Evolutionary conservation across 306 rosid species (phyloP).

Genomic region (Mimosa pudica): DNA sequence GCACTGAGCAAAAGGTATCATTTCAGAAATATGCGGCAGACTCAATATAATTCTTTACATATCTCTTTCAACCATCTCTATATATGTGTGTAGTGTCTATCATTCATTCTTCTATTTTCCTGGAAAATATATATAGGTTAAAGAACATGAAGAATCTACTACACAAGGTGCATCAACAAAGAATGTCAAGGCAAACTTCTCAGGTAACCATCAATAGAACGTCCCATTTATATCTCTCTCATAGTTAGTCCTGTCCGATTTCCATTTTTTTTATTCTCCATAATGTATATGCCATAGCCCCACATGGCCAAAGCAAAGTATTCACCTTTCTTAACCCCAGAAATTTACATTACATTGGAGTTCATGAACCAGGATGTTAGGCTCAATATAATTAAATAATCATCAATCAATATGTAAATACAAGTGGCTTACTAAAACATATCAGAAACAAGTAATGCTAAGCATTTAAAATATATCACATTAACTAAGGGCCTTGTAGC

Average conservation of each 20-base stretch:
- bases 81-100: not conserved
- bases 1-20: slow-evolving; percentile 40
- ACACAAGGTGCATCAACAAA: slow-evolving; percentile 35
- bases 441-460: not conserved
- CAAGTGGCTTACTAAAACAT: not conserved
- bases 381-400: not conserved
- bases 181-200: slow-evolving; percentile 27
- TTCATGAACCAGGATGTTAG: not conserved
- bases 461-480: not conserved
- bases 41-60: not conserved
- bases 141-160: slow-evolving; percentile 33
- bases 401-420: not conserved
- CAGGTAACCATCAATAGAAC: slow-evolving; percentile 37
- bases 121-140: slow-evolving; percentile 32
- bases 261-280: not conserved
- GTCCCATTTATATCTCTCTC: not conserved
- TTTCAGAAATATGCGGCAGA: slow-evolving; percentile 20
- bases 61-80: not conserved
- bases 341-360: not conserved
- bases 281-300: not conserved
- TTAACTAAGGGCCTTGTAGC: too few species aligned
- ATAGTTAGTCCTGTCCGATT: not conserved
- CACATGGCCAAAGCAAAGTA: not conserved
- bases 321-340: not conserved
- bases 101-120: not conserved